phyloP scores from a whole-genome alignment of 352 stramenopile species.

The Phytophthora pini region DNA sequence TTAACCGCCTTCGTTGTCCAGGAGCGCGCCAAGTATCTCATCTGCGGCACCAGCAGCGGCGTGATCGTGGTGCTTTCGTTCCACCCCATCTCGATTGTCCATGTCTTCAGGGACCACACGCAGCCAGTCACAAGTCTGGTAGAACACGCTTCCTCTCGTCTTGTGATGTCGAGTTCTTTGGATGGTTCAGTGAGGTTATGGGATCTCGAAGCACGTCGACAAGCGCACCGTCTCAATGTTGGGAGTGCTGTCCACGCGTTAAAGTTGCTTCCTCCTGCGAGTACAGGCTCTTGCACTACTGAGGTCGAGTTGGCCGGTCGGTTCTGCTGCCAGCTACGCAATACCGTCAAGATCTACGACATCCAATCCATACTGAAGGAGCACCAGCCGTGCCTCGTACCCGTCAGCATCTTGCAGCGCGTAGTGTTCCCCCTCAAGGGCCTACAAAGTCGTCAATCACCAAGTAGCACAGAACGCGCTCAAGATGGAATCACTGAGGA shows the following conservation, averaged over 20 bases:
- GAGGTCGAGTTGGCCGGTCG: constrained; percentile 43
- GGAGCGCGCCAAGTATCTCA: constrained; percentile 70
- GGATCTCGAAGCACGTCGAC: constrained; percentile 68
- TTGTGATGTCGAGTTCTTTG: constrained; percentile 76
- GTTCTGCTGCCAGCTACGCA: constrained; percentile 71
- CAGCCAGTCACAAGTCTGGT: constrained; percentile 59
- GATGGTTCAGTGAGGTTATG: constrained; percentile 72
- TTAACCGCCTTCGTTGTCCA: constrained; percentile 73
- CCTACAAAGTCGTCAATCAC: neutral
- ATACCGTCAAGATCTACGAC: constrained; percentile 56
- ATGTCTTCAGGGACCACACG: constrained; percentile 79
- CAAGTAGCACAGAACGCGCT: neutral
- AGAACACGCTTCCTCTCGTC: constrained; percentile 53
- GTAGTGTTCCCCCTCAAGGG: constrained; percentile 38
- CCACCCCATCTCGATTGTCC: constrained; percentile 60
- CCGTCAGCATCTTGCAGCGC: constrained; percentile 63
- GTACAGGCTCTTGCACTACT: neutral
- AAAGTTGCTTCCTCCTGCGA: constrained; percentile 42
- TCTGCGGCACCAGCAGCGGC: constrained; percentile 66
- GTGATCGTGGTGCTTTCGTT: constrained; percentile 64
- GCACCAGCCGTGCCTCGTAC: constrained; percentile 60
- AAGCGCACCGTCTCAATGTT: constrained; percentile 69
- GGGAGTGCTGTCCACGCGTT: constrained; percentile 52
- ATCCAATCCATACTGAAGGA: constrained; percentile 80
- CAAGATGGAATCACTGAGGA: constrained; percentile 12